Evolutionary conservation across 768 basidiomycete genomes (phyloP), one percentile per base, ranked within the genome.

Genomic region (Chalciporus sphaerocephalus): DNA sequence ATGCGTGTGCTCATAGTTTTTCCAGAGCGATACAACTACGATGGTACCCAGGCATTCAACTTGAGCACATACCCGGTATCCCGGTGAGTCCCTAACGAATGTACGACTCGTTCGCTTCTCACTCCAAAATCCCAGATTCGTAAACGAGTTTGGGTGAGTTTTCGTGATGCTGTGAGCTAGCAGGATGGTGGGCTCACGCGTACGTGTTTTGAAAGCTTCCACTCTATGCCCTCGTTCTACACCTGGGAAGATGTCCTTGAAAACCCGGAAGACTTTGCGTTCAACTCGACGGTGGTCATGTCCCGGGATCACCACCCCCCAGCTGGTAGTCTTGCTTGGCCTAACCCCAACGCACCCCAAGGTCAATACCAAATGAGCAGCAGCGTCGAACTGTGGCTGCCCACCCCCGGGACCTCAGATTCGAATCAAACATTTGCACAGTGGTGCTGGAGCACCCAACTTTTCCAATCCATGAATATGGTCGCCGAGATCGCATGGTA

Each of bases 221-320:
- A 80, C 57, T 81, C 79, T 0, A 78, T 79, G 74, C 80, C 79
- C 5, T 80, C 79, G 1, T 76, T 81, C 61, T 81, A 78, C 49
- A 74, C 66, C 41, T 82, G 79, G 79, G 69, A 79, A 53, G 76
- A 80, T 53, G 80, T 76, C 2, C 70, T 81, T 4, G 52, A 59
- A 17, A 70, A 71, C 4, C 69, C 73, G 0, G 72, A 70, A 8
- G 79, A 80, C 53, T 80, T 78, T 60, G 66, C 66, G 20, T 80
- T 81, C 64, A 80, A 80, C 59, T 78, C 78, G 0, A 75, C 75
- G 0, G 77, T 75, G 7, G 78, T 80, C 5, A 65, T 70, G 51
- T 77, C 79, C 8, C 70, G 79, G 27, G 76, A 80, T 41, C 78
- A 80, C 47, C 79, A 80, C 50, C 74, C 75, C 13, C 75, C 78